Evolutionary conservation across 2,329 filamentous ascomycete genomes (phyloP), one percentile per base, ranked within the genome.

Genomic region (Scytalidium lignicola): DNA sequence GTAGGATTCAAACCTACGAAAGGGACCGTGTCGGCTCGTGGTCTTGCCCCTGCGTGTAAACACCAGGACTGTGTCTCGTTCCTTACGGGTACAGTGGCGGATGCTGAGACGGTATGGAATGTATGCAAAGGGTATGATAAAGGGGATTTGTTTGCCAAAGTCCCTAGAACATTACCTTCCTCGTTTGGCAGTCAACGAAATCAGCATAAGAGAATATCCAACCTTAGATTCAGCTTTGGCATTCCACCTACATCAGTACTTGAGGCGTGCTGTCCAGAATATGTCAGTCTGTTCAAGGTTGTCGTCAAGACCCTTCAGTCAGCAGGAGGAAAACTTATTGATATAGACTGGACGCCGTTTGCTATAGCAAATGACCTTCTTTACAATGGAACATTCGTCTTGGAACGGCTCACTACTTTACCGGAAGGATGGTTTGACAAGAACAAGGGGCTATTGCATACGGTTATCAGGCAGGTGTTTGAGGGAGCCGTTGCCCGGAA

Each of bases 21-120:
- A 58, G 74, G 74, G 3, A 73, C 73, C 1, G 63, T 77, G 7
- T 73, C 71, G 3, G 69, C 72, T 28, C 60, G 60, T 7, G 74
- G 74, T 3, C 66, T 77, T 0, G 70, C 69, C 4, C 75, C 75
- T 20, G 77, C 77, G 18, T 81, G 75, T 54, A 63, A 72, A 23
- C 76, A 73, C 13, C 67, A 80, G 12, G 78, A 81, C 58, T 78
- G 74, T 51, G 71, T 79, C 32, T 73, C 75, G 0, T 69, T 79
- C 45, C 66, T 76, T 41, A 66, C 74, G 2, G 59, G 62, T 9
- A 74, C 64, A 12, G 65, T 75, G 3, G 60, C 67, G 19, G 75
- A 79, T 58, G 72, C 72, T 8, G 65, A 74, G 44, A 64, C 51
- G 8, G 65, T 79, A 3, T 78, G 75, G 74, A 67, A 74, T 20